Evolutionary conservation across 2,329 filamentous ascomycete genomes (phyloP).

Genomic region (Cytospora piceicola): DNA sequence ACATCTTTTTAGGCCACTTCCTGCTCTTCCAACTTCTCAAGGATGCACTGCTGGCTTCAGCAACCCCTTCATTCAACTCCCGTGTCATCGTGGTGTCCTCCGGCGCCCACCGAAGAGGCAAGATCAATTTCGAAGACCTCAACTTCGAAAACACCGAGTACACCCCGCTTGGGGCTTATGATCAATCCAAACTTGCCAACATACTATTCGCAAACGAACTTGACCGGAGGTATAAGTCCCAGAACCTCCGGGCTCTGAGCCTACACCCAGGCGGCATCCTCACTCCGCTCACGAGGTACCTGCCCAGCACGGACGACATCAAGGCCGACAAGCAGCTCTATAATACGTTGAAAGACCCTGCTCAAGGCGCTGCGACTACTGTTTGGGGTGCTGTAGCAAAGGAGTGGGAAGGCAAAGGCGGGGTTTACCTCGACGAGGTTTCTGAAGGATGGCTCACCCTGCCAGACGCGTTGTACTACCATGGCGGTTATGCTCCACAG

Average conservation of each 20-base stretch:
- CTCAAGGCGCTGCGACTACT: conserved; percentile 47
- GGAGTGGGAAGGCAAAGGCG: conserved; percentile 40
- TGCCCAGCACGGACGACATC: conserved; percentile 20
- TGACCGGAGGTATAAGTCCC: conserved; percentile 33
- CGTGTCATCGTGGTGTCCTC: conserved; percentile 47
- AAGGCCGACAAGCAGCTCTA: conserved; percentile 28
- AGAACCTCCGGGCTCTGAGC: conserved; percentile 43
- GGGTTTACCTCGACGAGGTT: conserved; percentile 37
- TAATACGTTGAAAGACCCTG: conserved; percentile 37
- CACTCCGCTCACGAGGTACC: conserved; percentile 20
- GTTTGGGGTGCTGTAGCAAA: conserved; percentile 42
- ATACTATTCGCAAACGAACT: conserved; percentile 39
- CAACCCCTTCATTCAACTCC: conserved; percentile 41
- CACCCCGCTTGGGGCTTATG: conserved; percentile 36
- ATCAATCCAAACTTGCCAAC: conserved; percentile 44
- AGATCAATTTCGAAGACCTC: conserved; percentile 17
- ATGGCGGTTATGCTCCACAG: conserved; percentile 12
- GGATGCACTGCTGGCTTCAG: conserved; percentile 41
- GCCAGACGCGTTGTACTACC: conserved; percentile 8
- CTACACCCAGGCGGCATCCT: conserved; percentile 47
- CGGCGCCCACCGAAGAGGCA: conserved; percentile 40
- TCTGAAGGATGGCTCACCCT: conserved; percentile 5
- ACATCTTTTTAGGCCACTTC: conserved; percentile 41
- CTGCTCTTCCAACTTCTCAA: conserved; percentile 45
- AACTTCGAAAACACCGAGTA: conserved; percentile 15